Base-by-base conservation (phyloP, 2,329 filamentous ascomycete genomes). In the Clonostachys rosea region DNA sequence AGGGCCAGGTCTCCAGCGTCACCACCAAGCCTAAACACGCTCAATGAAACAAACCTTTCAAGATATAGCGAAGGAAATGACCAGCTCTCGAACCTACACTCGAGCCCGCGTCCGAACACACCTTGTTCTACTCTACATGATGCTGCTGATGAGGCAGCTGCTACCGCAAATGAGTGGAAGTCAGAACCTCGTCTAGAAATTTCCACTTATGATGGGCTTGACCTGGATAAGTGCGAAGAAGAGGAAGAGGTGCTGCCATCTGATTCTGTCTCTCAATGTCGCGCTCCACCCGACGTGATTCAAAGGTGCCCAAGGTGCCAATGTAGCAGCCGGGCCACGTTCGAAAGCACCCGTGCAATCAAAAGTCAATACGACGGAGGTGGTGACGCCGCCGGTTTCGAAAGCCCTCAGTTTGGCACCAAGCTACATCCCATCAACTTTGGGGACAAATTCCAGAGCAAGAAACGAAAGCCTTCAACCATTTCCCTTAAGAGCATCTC, bases 381-480 rank as follows among this genome's bases (percentile, higher is more conserved):
- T 6, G 42, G 42, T 14, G 61, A 64, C 14, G 37, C 46, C 5
- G 36, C 34, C 20, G 46, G 49, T 10, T 40, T 44, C 17, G 49
- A 47, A 17, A 61, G 55, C 43, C 54, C 56, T 4, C 24, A 30
- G 24, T 30, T 30, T 30, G 24, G 24, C 24, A 30, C 24, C 24
- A 30, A 30, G 24, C 9, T 30, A 30, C 50, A 51, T 10, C 40
- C 45, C 12, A 47, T 7, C 47, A 47, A 40, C 18, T n/a, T 37
- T 14, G 13, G 35, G 13, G 37, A 45, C 30, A 47, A 47, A 6
- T 30, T 30, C 4, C 53, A 49, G n/a, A 49, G 40, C n/a, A 49
- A 49, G 7, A 66, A 67, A 45, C 62, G 64, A 34, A 61, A 59
- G 18, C 55, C 62, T 3, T 66, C 64, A 1, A 47, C 54, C 5